Evolutionary conservation across 208 protist genomes (phyloP).

Genomic region (Acanthamoeba sp.): DNA sequence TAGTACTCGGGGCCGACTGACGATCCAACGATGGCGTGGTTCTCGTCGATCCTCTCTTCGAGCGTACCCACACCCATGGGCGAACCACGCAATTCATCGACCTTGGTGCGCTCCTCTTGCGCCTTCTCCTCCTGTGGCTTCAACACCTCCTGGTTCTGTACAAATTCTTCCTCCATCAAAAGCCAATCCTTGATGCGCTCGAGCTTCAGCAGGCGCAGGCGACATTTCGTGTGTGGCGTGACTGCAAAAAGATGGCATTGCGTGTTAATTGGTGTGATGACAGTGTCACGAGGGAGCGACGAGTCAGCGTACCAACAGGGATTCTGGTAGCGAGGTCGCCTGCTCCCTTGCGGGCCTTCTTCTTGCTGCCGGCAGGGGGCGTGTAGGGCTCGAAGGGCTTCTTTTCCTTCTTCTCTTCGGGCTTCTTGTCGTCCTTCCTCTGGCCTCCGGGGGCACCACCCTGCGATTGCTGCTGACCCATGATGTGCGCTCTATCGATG

Average conservation of each 20-base stretch:
- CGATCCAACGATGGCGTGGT: slow-evolving; percentile 98
- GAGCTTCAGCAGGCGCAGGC: slow-evolving; percentile 97
- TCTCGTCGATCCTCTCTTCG: slow-evolving; percentile 99
- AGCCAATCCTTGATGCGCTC: slow-evolving; percentile 99
- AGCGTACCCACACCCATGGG: slow-evolving; percentile 98
- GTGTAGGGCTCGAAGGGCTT: slow-evolving; percentile 34
- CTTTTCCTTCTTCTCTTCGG: slow-evolving; percentile 66
- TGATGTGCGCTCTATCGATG: background rate
- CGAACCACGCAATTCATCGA: slow-evolving; percentile 98
- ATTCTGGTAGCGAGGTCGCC: slow-evolving; percentile 14
- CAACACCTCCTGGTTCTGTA: slow-evolving; percentile 94
- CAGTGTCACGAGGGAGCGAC: background rate
- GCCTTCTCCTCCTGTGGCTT: slow-evolving; percentile 93
- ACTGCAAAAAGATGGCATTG: slow-evolving; percentile 88
- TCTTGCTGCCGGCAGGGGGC: slow-evolving; percentile 48
- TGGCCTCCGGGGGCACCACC: slow-evolving; percentile 34
- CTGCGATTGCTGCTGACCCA: slow-evolving; percentile 65
- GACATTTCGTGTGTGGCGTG: slow-evolving; percentile 97
- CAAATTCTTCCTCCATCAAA: slow-evolving; percentile 99
- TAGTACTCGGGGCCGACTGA: slow-evolving; percentile 98
- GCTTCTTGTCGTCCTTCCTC: slow-evolving; percentile 50
- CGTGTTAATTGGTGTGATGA: background rate
- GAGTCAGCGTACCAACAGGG: background rate
- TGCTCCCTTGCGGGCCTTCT: slow-evolving; percentile 45
- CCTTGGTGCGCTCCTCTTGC: slow-evolving; percentile 95